Base-by-base conservation (phyloP, 129 eudicot genomes). In the Lonicera japonica region DNA sequence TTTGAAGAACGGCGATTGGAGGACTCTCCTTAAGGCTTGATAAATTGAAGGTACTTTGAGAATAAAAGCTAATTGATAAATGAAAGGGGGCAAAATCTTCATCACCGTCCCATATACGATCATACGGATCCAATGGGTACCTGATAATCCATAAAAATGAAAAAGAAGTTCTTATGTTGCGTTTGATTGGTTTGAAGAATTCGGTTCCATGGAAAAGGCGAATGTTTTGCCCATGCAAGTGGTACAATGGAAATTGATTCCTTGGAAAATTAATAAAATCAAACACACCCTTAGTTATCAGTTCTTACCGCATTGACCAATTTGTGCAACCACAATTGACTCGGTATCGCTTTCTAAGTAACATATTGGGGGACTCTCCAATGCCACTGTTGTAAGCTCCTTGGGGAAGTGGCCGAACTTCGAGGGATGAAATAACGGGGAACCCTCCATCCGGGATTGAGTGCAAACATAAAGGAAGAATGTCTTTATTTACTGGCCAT, bases 71-170 rank as follows among this genome's bases (percentile, higher is more conserved):
- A 61, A 94, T 66, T 18, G 97, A 79, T 19, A 79, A 71, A 59
- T 84, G 94, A 16, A 66, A 77, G 8, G 97, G 97, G 2, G 82
- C 76, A 74, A 77, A 91, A 56, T 84, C 76, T 60, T 81, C 68
- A 73, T 91, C 97, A 11, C 80, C 73, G 55, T 91, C 97, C 97
- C 97, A 91, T 72, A 91, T 87, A 21, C 97, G 83, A 64, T 91
- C 97, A 51, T 84, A 91, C 68, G 64, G 84, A 64, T 91, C 97
- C 61, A 75, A 50, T 25, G 97, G 95, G 78, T 87, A 91, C 88
- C 97, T 91, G 41, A 8, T 46, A 72, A 61, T 47, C 14, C 61
- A 63, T 17, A 21, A 65, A 29, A 29, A 29, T 29, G 4, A 29
- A 6, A 29, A 1, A 29, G 36, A 29, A 29, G 36, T 29, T 29